A percentile compares a stretch with the other conserved stretches of the same genome.
phyloP scores from a whole-genome alignment of 345 rosid genomes.

The Boechera retrofracta region DNA sequence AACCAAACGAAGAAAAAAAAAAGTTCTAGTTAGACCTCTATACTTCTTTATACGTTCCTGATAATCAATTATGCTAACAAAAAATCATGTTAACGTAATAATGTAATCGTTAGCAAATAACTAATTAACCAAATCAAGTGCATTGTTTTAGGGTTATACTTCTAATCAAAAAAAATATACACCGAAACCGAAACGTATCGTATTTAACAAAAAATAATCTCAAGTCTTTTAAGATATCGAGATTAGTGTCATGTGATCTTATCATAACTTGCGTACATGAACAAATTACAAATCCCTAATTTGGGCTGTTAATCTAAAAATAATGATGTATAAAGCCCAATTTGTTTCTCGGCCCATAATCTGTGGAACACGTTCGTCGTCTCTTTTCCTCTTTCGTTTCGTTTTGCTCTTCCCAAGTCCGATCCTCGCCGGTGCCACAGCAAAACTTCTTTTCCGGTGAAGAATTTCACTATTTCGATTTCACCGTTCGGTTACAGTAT shows the following conservation, averaged over 20 bases:
- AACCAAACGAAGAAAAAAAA: too few relatives aligned
- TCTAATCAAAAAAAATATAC: too few relatives aligned
- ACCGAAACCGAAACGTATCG: neutral
- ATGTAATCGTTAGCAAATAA: too few relatives aligned
- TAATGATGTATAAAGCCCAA: conserved; percentile 12
- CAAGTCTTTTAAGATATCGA: neutral
- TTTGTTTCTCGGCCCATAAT: neutral
- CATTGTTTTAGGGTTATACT: too few relatives aligned
- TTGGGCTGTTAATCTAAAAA: neutral
- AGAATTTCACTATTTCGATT: neutral
- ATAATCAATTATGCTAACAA: too few relatives aligned
- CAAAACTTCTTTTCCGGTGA: conserved; percentile 1
- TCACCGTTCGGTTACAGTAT: neutral
- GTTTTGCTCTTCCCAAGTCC: neutral
- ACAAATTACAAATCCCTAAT: neutral
- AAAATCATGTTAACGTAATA: too few relatives aligned
- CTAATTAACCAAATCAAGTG: too few relatives aligned
- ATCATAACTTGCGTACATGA: neutral
- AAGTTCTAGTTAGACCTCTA: too few relatives aligned
- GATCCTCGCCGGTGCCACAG: neutral
- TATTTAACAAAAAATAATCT: too few relatives aligned
- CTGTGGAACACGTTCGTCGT: neutral
- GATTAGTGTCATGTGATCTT: neutral
- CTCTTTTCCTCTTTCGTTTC: neutral
- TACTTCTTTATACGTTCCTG: too few relatives aligned